Conservation (phyloP, 805 yeast genomes). For the Yamadazyma sp. region DNA sequence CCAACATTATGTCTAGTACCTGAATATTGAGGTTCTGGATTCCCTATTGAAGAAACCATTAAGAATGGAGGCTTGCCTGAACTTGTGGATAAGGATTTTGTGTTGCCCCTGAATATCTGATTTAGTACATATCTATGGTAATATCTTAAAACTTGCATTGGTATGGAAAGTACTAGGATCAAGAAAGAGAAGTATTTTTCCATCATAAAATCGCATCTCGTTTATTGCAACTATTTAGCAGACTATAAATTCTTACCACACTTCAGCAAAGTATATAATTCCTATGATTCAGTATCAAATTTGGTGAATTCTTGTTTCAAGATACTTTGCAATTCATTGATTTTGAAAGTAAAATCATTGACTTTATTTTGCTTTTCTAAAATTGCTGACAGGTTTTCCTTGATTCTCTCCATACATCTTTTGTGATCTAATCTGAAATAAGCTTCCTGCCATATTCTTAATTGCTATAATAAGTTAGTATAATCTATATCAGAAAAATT, state of each 20-base stretch:
- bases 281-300: no score
- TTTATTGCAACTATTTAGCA: no score
- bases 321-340: not conserved
- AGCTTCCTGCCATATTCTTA: constrained; percentile 8
- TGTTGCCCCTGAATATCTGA: not conserved
- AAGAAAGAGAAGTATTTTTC: no score
- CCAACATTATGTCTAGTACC: constrained; percentile 81
- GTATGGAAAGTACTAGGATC: not conserved
- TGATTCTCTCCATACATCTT: constrained; percentile 2
- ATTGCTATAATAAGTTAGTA: constrained; percentile 5
- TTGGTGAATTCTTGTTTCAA: not conserved
- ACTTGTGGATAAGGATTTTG: not conserved
- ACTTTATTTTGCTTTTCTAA: not conserved
- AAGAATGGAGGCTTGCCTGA: constrained; percentile 4
- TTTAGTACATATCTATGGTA: not conserved
- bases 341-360: not conserved
- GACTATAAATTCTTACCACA: no score
- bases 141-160: constrained; percentile 2
- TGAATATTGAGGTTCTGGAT: constrained; percentile 62
- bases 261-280: no score
- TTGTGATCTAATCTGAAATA: constrained; percentile 7
- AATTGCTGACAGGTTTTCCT: not conserved
- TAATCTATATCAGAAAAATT: not conserved
- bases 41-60: constrained; percentile 63
- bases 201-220: no score